phyloP scores from a whole-genome alignment of 2,329 filamentous ascomycete species.

The Lojkania enalia region DNA sequence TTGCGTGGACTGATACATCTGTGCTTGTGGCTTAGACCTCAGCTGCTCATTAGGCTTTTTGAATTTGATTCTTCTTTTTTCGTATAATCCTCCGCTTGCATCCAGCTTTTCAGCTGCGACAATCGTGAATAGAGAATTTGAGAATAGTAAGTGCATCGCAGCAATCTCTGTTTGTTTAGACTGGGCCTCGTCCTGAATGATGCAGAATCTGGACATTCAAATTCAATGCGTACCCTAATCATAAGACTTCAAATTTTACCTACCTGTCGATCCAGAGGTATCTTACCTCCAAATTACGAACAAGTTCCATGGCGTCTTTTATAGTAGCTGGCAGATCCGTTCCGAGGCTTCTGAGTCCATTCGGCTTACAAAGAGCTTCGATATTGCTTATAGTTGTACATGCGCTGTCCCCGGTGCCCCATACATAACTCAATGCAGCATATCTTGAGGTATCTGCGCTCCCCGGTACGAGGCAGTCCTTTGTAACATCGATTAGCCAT shows the following conservation, averaged over 20 bases:
- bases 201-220: no score
- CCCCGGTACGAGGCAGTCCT: constrained; percentile 2
- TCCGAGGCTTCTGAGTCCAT: not conserved
- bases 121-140: constrained; percentile 12
- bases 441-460: not conserved
- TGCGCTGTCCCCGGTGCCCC: constrained; percentile 1
- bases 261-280: constrained; percentile 14
- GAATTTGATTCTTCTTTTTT: not conserved
- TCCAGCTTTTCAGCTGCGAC: constrained; percentile 6
- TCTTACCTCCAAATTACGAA: not conserved
- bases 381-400: constrained; percentile 1
- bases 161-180: constrained; percentile 3
- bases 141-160: constrained; percentile 10
- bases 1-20: not conserved
- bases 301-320: constrained; percentile 5
- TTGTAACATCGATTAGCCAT: constrained; percentile 6
- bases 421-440: constrained; percentile 8
- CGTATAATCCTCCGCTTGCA: constrained; percentile 1
- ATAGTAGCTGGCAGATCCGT: constrained; percentile 7
- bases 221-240: no score
- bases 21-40: not conserved
- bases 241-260: no score
- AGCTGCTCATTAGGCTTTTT: not conserved
- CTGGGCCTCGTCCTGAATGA: constrained; percentile 9
- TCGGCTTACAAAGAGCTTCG: not conserved